Evolutionary conservation across 2,329 filamentous ascomycete species (phyloP), one percentile per base, ranked within the genome.

Genomic region (Niveomyces coronatus): DNA sequence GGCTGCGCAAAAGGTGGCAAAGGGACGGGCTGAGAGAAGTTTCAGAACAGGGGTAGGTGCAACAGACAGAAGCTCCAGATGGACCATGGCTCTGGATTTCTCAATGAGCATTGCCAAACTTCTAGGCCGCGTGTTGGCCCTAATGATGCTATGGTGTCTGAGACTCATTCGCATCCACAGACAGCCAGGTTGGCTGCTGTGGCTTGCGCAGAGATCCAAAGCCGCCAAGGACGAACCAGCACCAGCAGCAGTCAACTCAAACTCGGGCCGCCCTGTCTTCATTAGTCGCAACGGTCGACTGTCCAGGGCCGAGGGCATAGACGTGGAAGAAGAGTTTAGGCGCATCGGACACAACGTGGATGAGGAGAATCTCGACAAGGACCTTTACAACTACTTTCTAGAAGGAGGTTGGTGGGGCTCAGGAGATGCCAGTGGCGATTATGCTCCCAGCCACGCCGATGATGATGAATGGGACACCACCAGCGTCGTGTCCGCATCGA

Each of bases 331-430:
- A 2, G 85, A 91, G 54, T 78, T 88, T 48, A 75, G 85, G 47
- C 74, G 74, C 38, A 68, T 76, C 34, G 39, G 56, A 6, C 47
- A 48, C 10, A 51, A 54, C 38, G 54, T 60, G 52, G 51, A 77
- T 28, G 83, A 91, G 48, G 71, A 73, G 19, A 73, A 75, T 27
- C 65, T 95, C 3, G 82, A 89, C 46, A 69, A 71, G 3, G 79
- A 77, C 42, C 63, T 95, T 2, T 96, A 95, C 55, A 67, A 68
- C 20, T 91, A 88, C 75, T 96, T 86, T 83, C 77, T 82, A 37
- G 67, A 70, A 38, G 86, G 85, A 15, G 86, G 85, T 7, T 84
- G 84, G 64, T 95, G 86, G 79, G 88, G 89, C 1, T 79, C 80
- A 13, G 68, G 79, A 22, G 89, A 96, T 54, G 68, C 70, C 5